A percentile compares a stretch with the other conserved stretches of the same genome.
Evolutionary conservation across 345 rosid species (phyloP).

Genomic region (Boechera stricta): DNA sequence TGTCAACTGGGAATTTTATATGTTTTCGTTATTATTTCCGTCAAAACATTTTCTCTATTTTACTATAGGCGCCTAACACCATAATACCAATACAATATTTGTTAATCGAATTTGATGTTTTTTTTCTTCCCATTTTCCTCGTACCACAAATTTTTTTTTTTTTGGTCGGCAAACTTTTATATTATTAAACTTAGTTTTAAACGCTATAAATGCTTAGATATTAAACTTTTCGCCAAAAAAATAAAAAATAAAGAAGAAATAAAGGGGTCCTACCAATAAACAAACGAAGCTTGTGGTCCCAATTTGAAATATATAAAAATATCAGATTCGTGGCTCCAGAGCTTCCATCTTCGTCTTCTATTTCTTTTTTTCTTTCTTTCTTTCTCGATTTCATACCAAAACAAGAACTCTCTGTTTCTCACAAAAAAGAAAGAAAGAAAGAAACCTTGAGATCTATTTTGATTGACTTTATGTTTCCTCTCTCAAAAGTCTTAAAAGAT

Average conservation of each 20-base stretch:
- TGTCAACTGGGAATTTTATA: no score
- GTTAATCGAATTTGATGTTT: constrained; percentile 1
- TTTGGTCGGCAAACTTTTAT: no score
- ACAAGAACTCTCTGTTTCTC: background rate
- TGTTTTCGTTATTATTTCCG: no score
- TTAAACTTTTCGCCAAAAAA: background rate
- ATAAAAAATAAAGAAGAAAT: background rate
- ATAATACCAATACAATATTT: no score
- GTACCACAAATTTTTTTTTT: constrained; percentile 1
- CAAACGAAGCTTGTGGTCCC: constrained; percentile 5
- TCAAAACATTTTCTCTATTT: no score
- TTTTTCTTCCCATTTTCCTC: constrained; percentile 14
- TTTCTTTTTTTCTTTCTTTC: background rate
- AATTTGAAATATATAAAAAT: constrained; percentile 8
- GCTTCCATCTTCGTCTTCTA: constrained; percentile 1
- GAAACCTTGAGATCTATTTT: constrained; percentile 20
- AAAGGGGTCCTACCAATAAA: constrained; percentile 1
- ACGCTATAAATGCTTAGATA: background rate
- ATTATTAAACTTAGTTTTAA: background rate
- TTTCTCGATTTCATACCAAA: constrained; percentile 26
- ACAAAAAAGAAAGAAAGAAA: background rate
- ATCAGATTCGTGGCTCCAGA: constrained; percentile 6
- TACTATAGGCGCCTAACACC: no score
- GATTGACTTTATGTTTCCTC: constrained; percentile 11
- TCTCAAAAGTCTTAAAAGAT: background rate